Conservation (phyloP, 108 stramenopile genomes). For the Craspedostauros australis region DNA sequence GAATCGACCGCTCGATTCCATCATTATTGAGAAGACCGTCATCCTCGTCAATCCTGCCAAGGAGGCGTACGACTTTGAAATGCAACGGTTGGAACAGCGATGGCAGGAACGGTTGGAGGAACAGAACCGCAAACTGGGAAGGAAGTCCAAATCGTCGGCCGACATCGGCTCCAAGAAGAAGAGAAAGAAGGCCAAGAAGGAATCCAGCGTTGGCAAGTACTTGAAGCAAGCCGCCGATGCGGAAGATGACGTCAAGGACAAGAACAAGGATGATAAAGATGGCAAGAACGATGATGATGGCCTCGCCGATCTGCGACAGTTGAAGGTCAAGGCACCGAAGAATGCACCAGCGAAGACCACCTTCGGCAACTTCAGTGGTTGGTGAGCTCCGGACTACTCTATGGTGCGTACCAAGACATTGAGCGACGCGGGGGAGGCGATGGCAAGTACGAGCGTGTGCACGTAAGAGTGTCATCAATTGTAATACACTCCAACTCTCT, state of each 20-base stretch:
- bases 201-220: slow-evolving; percentile 31
- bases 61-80: slow-evolving; percentile 62
- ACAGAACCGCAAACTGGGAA: not conserved
- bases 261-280: not conserved
- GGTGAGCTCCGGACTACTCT: slow-evolving; percentile 25
- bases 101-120: not conserved
- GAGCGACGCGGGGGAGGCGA: too few relatives aligned
- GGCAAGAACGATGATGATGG: too few relatives aligned
- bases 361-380: slow-evolving; percentile 76
- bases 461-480: too few relatives aligned
- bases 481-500: too few relatives aligned
- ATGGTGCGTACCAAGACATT: too few relatives aligned
- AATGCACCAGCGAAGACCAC: slow-evolving; percentile 49
- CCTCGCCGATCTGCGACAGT: slow-evolving; percentile 1
- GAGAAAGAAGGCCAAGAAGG: slow-evolving; percentile 1
- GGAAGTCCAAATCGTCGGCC: too few relatives aligned
- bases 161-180: not conserved
- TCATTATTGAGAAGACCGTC: slow-evolving; percentile 48
- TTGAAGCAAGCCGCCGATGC: slow-evolving; percentile 12
- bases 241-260: slow-evolving; percentile 6
- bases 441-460: too few relatives aligned
- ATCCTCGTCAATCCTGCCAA: slow-evolving; percentile 64
- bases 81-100: slow-evolving; percentile 36
- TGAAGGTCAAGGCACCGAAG: slow-evolving; percentile 3
- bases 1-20: slow-evolving; percentile 55